phyloP scores from a whole-genome alignment of 495 filamentous ascomycete genomes.

The Melanomma pulvis-pyrius region DNA sequence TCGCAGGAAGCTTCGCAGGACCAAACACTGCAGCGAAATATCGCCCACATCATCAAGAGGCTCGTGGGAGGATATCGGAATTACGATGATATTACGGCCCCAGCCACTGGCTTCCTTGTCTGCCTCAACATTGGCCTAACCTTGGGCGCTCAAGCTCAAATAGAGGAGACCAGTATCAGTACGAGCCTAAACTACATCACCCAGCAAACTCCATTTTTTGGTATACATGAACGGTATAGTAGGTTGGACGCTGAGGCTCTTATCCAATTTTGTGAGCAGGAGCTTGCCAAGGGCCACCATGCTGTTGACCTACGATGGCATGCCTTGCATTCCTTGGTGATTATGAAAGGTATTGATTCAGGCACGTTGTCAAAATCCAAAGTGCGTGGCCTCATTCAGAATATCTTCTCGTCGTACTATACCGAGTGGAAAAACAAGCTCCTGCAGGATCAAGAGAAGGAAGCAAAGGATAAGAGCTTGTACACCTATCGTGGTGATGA shows the following conservation, averaged over 20 bases:
- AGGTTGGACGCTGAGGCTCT: background rate
- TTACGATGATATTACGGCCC: constrained; percentile 82
- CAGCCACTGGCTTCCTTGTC: constrained; percentile 78
- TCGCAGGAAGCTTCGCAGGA: constrained; percentile 14
- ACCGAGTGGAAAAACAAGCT: constrained; percentile 75
- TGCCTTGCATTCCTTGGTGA: constrained; percentile 13
- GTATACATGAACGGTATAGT: background rate
- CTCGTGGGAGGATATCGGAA: constrained; percentile 67
- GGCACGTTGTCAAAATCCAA: background rate
- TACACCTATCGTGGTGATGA: constrained; percentile 82
- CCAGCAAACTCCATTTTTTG: constrained; percentile 30
- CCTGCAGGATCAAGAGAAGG: constrained; percentile 69
- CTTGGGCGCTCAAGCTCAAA: constrained; percentile 48
- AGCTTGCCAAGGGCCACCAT: constrained; percentile 10
- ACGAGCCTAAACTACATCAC: constrained; percentile 19
- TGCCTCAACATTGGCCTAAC: constrained; percentile 77
- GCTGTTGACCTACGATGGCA: constrained; percentile 35
- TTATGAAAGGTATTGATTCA: constrained; percentile 15
- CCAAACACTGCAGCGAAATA: constrained; percentile 62
- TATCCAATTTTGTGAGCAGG: constrained; percentile 1
- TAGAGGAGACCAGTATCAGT: background rate
- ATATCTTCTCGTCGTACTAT: constrained; percentile 70
- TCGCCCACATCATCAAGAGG: constrained; percentile 66
- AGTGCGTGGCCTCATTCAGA: constrained; percentile 10
- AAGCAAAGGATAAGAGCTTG: constrained; percentile 68